Conservation (phyloP, 192 early-diverging fungal species). For the Coemansia sp. region DNA sequence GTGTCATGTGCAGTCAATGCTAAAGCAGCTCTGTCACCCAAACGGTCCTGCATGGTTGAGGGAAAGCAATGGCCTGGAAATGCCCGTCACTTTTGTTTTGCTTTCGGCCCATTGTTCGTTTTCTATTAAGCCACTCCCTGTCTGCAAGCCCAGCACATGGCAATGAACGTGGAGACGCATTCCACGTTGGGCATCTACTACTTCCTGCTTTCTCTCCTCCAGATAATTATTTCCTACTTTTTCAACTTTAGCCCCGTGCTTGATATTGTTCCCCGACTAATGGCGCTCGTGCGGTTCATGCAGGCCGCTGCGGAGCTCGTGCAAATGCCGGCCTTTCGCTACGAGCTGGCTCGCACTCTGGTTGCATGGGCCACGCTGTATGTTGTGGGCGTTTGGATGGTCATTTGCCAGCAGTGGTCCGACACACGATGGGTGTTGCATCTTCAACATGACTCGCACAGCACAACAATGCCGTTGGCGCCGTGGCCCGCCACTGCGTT, state of each 20-base stretch:
- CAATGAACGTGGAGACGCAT: too few relatives aligned
- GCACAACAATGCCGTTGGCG: background rate
- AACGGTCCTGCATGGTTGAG: too few relatives aligned
- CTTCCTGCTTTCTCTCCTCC: background rate
- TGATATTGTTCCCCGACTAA: background rate
- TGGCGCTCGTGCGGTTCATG: conserved; percentile 5
- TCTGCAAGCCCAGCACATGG: too few relatives aligned
- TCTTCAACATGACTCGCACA: background rate
- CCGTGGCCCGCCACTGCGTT: conserved; percentile 33
- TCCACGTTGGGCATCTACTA: too few relatives aligned
- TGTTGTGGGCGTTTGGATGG: conserved; percentile 53
- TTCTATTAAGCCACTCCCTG: too few relatives aligned
- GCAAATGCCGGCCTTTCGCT: conserved; percentile 19
- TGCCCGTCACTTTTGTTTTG: too few relatives aligned
- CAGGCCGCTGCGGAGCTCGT: conserved; percentile 6
- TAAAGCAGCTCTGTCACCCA: too few relatives aligned
- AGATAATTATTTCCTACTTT: background rate
- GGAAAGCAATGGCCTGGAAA: too few relatives aligned
- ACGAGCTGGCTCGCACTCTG: conserved; percentile 30
- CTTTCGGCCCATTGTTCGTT: too few relatives aligned
- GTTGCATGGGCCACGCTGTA: conserved; percentile 36
- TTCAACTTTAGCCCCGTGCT: background rate
- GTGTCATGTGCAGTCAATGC: too few relatives aligned
- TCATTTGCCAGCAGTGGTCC: conserved; percentile 53
- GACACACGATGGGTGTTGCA: conserved; percentile 48